Conservation (phyloP, 2,329 filamentous ascomycete species). For the Pestalotiopsis sp. region DNA sequence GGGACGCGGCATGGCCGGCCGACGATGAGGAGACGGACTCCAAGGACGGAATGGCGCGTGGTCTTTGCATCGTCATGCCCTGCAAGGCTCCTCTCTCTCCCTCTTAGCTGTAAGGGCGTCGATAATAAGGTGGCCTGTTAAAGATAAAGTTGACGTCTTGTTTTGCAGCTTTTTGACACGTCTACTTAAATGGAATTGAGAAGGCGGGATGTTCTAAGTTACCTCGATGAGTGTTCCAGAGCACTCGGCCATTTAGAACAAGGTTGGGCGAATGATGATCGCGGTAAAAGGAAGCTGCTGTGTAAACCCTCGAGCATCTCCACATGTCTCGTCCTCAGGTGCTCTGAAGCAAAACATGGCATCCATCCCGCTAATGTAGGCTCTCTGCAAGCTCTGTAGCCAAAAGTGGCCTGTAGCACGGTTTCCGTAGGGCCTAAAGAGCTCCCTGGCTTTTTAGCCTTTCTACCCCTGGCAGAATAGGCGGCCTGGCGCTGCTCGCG, state of each 20-base stretch:
- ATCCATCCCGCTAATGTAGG: neutral
- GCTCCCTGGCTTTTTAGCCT: neutral
- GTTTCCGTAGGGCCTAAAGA: neutral
- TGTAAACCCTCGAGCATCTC: neutral
- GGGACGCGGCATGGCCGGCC: neutral
- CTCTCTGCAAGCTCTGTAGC: neutral
- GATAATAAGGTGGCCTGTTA: neutral
- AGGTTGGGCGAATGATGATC: conserved; percentile 1
- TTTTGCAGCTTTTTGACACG: neutral
- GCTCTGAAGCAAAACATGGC: neutral
- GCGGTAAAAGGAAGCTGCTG: neutral
- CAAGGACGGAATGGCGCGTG: neutral
- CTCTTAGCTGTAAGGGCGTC: neutral
- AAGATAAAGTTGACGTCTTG: neutral
- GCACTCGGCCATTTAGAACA: neutral
- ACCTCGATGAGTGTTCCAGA: neutral
- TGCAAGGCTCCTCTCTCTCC: neutral
- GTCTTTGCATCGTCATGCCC: neutral
- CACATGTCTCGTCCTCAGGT: neutral
- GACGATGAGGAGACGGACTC: neutral
- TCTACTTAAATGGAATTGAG: neutral
- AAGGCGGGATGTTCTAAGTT: neutral
- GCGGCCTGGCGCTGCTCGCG: neutral
- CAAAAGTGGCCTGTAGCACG: neutral
- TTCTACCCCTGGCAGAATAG: neutral